Base-by-base conservation (phyloP, 345 rosid species). In the Chamaenerion angustifolium region DNA sequence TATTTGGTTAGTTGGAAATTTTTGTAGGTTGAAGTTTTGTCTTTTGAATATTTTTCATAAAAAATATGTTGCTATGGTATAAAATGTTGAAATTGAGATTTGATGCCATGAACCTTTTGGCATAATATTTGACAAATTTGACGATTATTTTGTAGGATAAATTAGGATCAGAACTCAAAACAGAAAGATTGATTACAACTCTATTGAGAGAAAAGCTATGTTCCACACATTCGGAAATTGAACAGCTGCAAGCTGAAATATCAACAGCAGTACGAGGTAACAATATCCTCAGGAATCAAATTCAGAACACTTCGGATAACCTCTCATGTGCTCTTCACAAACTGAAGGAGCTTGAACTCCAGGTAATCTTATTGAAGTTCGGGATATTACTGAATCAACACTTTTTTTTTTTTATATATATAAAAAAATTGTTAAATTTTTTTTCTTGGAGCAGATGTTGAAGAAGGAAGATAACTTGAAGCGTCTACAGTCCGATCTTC, bases 181-280 rank as follows among this genome's bases (percentile, higher is more conserved):
- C 88, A 12, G 96, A 85, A 71, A 72, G 76, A 23, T 57, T 88
- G 40, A 60, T 93, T 18, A 93, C 90, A 14, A 74, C 66, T 65
- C 61, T 93, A 60, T 58, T 93, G 52, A 76, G 74, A 54, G 99
- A 93, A 77, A 93, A 88, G 69, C 76, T 88, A 51, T 81, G 73
- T 56, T 79, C 83, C 13, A 85, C 81, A 74, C 96, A 88, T 75
- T 54, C 70, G 67, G 95, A 93, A 72, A 79, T 71, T 21, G 88
- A 88, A 65, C 95, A 73, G 71, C 49, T 93, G 61, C 85, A 85
- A 66, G 90, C 88, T 44, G 95, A 93, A 71, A 15, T 88, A 43
- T 83, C 95, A 48, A 76, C 95, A 40, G 84, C 81, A 6, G 88
- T 85, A 43, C 77, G 95, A 57, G 81, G 94, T 19, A 82, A 75